Evolutionary conservation across 83 land plant species (phyloP).

Genomic region (Thuja plicata): DNA sequence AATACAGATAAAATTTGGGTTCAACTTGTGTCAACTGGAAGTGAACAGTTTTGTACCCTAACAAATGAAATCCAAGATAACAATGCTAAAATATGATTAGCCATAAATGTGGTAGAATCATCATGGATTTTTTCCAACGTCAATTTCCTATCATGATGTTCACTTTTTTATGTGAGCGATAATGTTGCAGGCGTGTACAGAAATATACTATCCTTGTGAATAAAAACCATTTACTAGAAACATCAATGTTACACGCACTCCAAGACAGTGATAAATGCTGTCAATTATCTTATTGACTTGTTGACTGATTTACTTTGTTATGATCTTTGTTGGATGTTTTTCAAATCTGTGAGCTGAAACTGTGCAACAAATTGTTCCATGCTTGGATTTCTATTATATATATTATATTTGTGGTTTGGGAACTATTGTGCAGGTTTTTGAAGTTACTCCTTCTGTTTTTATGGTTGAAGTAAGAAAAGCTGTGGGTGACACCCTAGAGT

Average conservation of each 20-base stretch:
- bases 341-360: neutral
- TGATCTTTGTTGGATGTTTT: neutral
- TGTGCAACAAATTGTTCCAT: neutral
- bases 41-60: too few relatives aligned
- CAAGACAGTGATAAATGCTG: neutral
- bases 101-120: too few relatives aligned
- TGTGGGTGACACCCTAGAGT: conserved; percentile 92
- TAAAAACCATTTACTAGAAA: neutral
- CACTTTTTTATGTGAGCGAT: neutral
- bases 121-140: too few relatives aligned
- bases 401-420: neutral
- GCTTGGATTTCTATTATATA: neutral
- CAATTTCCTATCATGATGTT: too few relatives aligned
- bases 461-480: conserved; percentile 95
- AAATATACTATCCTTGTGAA: neutral
- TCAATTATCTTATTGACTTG: neutral
- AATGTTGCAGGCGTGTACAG: neutral
- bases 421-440: conserved; percentile 59
- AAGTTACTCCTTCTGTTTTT: conserved; percentile 90
- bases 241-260: neutral
- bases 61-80: too few relatives aligned
- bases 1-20: too few relatives aligned
- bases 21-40: too few relatives aligned
- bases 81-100: too few relatives aligned
- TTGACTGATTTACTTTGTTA: neutral